Evolutionary conservation across 495 filamentous ascomycete genomes (phyloP).

Genomic region (Penicillium coffeae): DNA sequence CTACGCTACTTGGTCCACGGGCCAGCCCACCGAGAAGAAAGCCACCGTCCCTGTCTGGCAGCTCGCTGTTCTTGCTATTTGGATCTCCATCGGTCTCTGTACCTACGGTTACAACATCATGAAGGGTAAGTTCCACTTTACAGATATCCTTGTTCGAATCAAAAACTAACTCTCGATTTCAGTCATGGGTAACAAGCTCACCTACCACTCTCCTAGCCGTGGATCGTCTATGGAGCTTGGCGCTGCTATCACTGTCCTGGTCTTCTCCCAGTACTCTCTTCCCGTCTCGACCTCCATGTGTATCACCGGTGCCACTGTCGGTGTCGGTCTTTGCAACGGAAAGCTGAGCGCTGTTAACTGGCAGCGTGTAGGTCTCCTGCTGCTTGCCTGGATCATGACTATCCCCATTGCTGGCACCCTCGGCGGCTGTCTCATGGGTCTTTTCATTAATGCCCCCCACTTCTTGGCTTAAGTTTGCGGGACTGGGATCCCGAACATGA

Average conservation of each 20-base stretch:
- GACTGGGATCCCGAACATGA: too few relatives aligned
- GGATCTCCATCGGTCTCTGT: slow-evolving; percentile 54
- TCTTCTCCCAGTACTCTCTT: slow-evolving; percentile 58
- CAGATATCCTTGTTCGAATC: background rate
- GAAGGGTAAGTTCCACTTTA: slow-evolving; percentile 40
- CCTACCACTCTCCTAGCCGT: slow-evolving; percentile 59
- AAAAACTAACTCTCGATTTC: slow-evolving; percentile 17
- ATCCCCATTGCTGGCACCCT: slow-evolving; percentile 60
- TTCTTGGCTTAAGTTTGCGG: slow-evolving; percentile 30
- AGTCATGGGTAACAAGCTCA: slow-evolving; percentile 67
- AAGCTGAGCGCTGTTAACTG: slow-evolving; percentile 59
- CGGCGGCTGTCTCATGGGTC: slow-evolving; percentile 56
- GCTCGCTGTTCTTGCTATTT: slow-evolving; percentile 48
- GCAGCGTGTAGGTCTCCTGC: slow-evolving; percentile 53
- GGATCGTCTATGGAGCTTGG: slow-evolving; percentile 65
- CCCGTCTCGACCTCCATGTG: slow-evolving; percentile 60
- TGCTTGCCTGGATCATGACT: slow-evolving; percentile 58
- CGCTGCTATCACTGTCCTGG: slow-evolving; percentile 60
- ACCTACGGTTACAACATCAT: slow-evolving; percentile 71
- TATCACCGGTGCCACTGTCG: slow-evolving; percentile 55
- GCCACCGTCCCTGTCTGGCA: slow-evolving; percentile 57
- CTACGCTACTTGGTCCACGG: slow-evolving; percentile 62
- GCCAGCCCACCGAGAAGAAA: slow-evolving; percentile 42
- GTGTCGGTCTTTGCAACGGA: slow-evolving; percentile 56
- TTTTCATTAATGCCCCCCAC: slow-evolving; percentile 59